Percentiles rank a stretch among this genome's conserved stretches.
phyloP scores from a whole-genome alignment of 768 basidiomycete species.

The Pisolithus marmoratus region DNA sequence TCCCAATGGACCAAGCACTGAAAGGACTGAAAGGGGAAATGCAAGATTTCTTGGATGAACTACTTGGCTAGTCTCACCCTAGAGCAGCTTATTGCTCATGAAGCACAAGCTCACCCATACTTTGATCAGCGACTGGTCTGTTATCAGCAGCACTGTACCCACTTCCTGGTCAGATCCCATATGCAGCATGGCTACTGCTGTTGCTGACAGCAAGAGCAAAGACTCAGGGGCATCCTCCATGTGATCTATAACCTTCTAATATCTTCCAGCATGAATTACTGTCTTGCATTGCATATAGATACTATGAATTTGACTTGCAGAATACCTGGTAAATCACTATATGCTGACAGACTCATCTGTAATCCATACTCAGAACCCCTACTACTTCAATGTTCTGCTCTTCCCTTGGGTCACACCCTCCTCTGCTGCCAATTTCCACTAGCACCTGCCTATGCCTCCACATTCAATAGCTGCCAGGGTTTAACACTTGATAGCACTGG shows the following conservation, averaged over 20 bases:
- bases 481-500: too few relatives aligned
- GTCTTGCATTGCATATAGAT: slow-evolving; percentile 32
- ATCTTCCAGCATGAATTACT: slow-evolving; percentile 21
- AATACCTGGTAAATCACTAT: slow-evolving; percentile 15
- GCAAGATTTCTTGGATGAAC: slow-evolving; percentile 69
- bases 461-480: too few relatives aligned
- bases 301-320: slow-evolving; percentile 16
- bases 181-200: slow-evolving; percentile 39
- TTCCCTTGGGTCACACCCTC: too few relatives aligned
- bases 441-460: too few relatives aligned
- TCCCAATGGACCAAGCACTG: slow-evolving; percentile 34
- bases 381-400: too few relatives aligned
- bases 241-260: slow-evolving; percentile 23
- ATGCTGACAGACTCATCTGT: slow-evolving; percentile 4
- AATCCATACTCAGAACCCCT: too few relatives aligned
- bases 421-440: too few relatives aligned
- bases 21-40: slow-evolving; percentile 49
- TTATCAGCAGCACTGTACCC: slow-evolving; percentile 13
- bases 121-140: slow-evolving; percentile 52
- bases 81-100: slow-evolving; percentile 88
- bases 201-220: slow-evolving; percentile 60
- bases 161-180: slow-evolving; percentile 51
- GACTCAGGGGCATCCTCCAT: slow-evolving; percentile 30
- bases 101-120: slow-evolving; percentile 90
- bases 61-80: slow-evolving; percentile 35